phyloP scores from a whole-genome alignment of 2,329 filamentous ascomycete species.

The Alternaria longipes region DNA sequence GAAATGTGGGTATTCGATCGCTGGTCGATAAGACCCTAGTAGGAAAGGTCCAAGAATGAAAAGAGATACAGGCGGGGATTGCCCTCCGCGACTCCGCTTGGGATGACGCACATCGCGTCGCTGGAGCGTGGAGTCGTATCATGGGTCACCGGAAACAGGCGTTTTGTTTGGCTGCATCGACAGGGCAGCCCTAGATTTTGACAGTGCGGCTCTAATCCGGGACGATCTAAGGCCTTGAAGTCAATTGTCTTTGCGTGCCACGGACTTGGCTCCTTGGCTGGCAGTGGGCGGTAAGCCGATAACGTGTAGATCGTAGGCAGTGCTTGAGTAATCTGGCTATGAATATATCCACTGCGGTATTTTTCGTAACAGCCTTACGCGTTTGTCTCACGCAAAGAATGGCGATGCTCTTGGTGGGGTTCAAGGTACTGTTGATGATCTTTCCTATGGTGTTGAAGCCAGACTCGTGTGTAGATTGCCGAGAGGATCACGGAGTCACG shows the following conservation, averaged over 20 bases:
- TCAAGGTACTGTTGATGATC: neutral
- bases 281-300: constrained; percentile 10
- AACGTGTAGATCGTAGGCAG: constrained; percentile 12
- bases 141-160: neutral
- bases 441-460: neutral
- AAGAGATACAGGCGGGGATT: constrained; percentile 19
- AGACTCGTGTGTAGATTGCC: constrained; percentile 7
- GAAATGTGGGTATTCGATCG: constrained; percentile 15
- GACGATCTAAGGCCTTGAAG: constrained; percentile 12
- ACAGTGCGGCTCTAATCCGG: constrained; percentile 5
- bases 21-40: neutral
- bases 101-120: constrained; percentile 19
- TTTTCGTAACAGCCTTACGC: constrained; percentile 2
- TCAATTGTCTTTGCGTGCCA: constrained; percentile 20
- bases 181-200: neutral
- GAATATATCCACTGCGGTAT: neutral
- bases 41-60: constrained; percentile 10
- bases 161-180: constrained; percentile 5
- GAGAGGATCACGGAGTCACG: constrained; percentile 2
- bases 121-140: constrained; percentile 4
- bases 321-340: neutral
- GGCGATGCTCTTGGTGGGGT: neutral
- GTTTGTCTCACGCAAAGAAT: neutral
- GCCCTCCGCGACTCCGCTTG: constrained; percentile 2
- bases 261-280: constrained; percentile 31